phyloP scores from a whole-genome alignment of 192 early-diverging fungal species.

The Piromyces sp. region DNA sequence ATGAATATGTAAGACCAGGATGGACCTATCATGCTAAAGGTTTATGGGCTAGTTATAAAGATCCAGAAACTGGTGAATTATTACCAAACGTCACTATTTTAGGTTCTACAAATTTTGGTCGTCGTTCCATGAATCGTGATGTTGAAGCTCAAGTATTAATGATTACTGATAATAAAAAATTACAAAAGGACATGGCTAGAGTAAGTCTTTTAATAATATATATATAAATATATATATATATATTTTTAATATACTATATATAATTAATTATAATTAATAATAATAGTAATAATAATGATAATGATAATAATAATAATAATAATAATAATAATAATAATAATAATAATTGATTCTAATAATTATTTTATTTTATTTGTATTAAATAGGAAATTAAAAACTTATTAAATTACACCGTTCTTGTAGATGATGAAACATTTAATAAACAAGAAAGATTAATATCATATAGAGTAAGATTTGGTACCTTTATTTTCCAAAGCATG shows the following conservation, averaged over 20 bases:
- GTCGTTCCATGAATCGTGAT: constrained; percentile 78
- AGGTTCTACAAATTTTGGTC: constrained; percentile 86
- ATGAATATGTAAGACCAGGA: constrained; percentile 55
- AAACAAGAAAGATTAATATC: constrained; percentile 29
- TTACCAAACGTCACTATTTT: constrained; percentile 59
- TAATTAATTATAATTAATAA: neutral
- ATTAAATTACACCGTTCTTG: constrained; percentile 16
- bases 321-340: constrained; percentile 4
- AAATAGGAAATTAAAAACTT: constrained; percentile 30
- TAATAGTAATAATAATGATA: neutral
- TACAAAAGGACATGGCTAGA: constrained; percentile 32
- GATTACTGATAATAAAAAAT: constrained; percentile 35
- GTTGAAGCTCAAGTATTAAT: constrained; percentile 72
- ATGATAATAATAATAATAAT: neutral
- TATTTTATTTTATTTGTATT: neutral
- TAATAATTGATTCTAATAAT: no score
- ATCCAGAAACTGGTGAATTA: constrained; percentile 16
- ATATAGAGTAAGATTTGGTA: constrained; percentile 26
- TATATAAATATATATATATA: neutral
- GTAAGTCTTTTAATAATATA: no score
- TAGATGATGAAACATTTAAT: constrained; percentile 28
- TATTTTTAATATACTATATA: neutral
- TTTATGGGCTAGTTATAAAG: constrained; percentile 6
- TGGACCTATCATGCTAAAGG: constrained; percentile 98
- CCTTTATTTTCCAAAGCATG: constrained; percentile 39